A percentile compares a stretch with the other conserved stretches of the same genome.
These are phyloP conservation scores for Talaromyces sp. DNA, from an alignment of 2,329 filamentous ascomycete species.

Conservation along the genomic window DNA sequence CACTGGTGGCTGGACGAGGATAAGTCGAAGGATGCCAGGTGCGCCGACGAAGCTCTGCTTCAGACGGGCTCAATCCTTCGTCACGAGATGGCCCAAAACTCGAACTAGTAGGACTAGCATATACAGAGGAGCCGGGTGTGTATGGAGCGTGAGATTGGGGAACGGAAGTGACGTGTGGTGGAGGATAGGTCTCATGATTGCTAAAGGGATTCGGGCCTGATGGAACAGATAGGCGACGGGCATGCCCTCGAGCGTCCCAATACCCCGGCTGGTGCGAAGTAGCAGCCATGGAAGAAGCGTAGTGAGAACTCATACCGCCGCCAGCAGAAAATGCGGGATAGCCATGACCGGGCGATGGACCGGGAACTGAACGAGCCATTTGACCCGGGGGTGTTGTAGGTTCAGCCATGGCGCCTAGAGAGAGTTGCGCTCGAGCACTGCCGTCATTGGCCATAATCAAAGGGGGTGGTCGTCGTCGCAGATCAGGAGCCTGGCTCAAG, in stretches of 20 bases:
- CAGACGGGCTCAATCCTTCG: conserved; percentile 44
- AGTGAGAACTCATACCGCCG: conserved; percentile 68
- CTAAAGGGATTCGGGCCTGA: conserved; percentile 73
- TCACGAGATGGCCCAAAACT: conserved; percentile 47
- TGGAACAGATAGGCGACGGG: conserved; percentile 77
- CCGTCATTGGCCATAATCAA: conserved; percentile 77
- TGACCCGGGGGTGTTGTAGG: conserved; percentile 62
- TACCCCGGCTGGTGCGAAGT: conserved; percentile 63
- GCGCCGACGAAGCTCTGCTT: conserved; percentile 75
- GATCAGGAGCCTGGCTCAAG: conserved; percentile 60
- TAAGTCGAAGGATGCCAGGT: conserved; percentile 81
- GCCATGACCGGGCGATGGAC: conserved; percentile 69
- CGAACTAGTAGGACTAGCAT: conserved; percentile 66
- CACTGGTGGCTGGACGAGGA: conserved; percentile 64
- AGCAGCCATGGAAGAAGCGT: conserved; percentile 72
- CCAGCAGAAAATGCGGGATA: conserved; percentile 73
- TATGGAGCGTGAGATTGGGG: conserved; percentile 55
- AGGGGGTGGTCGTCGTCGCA: conserved; percentile 71
- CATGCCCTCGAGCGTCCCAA: conserved; percentile 66
- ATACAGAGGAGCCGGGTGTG: conserved; percentile 59
- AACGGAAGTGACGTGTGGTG: conserved; percentile 54
- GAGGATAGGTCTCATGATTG: conserved; percentile 57
- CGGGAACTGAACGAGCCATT: conserved; percentile 59
- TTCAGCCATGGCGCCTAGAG: conserved; percentile 61
- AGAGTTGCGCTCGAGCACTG: conserved; percentile 57